A percentile compares a stretch with the other conserved stretches of the same genome.
Conservation (phyloP, 768 basidiomycete genomes). For the Termitomyces sp. region DNA sequence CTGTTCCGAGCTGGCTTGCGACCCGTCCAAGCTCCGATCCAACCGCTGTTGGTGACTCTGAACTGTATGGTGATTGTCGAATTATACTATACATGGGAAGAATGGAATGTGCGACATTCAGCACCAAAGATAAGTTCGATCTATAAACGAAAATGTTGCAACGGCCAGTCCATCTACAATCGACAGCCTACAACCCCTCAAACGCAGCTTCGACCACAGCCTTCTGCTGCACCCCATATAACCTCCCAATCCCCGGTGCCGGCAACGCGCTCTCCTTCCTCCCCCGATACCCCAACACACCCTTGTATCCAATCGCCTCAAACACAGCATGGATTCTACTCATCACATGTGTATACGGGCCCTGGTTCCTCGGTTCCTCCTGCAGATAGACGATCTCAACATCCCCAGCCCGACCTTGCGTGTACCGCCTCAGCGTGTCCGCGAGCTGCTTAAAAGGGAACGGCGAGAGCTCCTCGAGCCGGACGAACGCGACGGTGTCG, state of each 20-base stretch:
- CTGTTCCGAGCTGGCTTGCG: too few relatives aligned
- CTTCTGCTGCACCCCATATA: conserved; percentile 62
- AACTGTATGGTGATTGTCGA: too few relatives aligned
- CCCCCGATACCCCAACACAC: conserved; percentile 53
- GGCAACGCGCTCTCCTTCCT: conserved; percentile 70
- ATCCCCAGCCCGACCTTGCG: conserved; percentile 33
- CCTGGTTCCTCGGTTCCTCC: conserved; percentile 89
- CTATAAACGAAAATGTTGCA: too few relatives aligned
- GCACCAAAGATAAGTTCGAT: too few relatives aligned
- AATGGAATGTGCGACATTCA: too few relatives aligned
- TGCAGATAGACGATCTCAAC: conserved; percentile 67
- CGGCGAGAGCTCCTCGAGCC: conserved; percentile 84
- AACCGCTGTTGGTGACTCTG: too few relatives aligned
- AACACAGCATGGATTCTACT: conserved; percentile 54
- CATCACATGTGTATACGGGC: conserved; percentile 67
- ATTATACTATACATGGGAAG: too few relatives aligned
- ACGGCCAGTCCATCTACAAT: too few relatives aligned
- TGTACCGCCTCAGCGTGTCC: conserved; percentile 43
- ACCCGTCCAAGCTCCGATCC: too few relatives aligned
- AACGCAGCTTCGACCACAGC: too few relatives aligned
- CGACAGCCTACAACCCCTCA: too few relatives aligned
- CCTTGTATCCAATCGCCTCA: conserved; percentile 26
- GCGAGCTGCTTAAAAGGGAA: conserved; percentile 71
- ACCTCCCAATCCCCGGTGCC: conserved; percentile 69
- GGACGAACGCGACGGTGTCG: conserved; percentile 59